A percentile compares a stretch with the other conserved stretches of the same genome.
phyloP scores from a whole-genome alignment of 192 early-diverging fungal species.

The Pecoramyces ruminantium region DNA sequence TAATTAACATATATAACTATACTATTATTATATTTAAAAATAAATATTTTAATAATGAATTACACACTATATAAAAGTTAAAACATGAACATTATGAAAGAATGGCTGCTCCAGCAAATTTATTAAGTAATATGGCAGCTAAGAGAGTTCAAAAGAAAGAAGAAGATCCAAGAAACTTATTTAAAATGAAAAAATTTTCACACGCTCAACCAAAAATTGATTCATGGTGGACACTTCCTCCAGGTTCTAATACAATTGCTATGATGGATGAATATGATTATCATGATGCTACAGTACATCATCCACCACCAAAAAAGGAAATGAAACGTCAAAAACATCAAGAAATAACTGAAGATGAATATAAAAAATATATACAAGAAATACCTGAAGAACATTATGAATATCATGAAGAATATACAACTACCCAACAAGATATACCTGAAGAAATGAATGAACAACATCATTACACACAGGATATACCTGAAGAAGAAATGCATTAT shows the following conservation, averaged over 20 bases:
- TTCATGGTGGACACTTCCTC: background rate
- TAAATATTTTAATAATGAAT: too few species aligned
- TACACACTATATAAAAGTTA: too few species aligned
- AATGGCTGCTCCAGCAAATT: background rate
- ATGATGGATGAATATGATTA: background rate
- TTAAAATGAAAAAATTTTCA: background rate
- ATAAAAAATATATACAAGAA: too few species aligned
- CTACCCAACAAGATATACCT: too few species aligned
- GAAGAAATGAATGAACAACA: background rate
- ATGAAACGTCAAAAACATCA: background rate
- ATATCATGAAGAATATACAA: too few species aligned
- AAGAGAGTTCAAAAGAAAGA: background rate
- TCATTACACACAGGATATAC: background rate
- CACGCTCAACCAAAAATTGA: background rate
- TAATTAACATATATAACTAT: too few species aligned
- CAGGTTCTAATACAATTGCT: background rate
- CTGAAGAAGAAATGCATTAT: background rate
- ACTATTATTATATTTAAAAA: too few species aligned
- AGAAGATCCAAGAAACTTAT: background rate
- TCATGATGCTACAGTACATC: too few species aligned
- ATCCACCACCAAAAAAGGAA: too few species aligned
- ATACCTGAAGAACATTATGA: too few species aligned
- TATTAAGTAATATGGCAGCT: background rate
- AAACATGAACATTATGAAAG: background rate
- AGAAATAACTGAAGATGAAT: too few species aligned